Percentiles rank a stretch among this genome's conserved stretches.
Evolutionary conservation across 768 basidiomycete species (phyloP).

Genomic region (Podaxis sp.): DNA sequence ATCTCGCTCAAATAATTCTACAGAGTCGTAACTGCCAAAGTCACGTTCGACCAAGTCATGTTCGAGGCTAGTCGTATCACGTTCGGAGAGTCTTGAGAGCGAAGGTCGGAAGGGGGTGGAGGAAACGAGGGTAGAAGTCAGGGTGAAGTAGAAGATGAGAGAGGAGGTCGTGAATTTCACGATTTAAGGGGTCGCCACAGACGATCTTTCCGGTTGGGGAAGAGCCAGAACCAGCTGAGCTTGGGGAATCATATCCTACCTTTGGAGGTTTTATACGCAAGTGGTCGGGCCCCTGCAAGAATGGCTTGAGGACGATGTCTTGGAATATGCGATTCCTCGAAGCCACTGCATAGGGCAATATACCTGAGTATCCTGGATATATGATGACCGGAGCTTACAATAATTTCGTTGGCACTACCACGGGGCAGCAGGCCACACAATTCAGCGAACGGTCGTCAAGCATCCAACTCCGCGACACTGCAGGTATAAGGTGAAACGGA

Average conservation of each 20-base stretch:
- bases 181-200: background rate
- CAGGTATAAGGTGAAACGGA: no score
- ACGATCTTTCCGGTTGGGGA: background rate
- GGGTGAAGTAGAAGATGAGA: background rate
- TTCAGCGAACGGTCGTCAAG: no score
- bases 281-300: no score
- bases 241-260: background rate
- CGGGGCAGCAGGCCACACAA: no score
- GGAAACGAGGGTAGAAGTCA: background rate
- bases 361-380: no score
- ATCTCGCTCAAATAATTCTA: background rate
- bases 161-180: background rate
- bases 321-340: no score
- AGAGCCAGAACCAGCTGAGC: conserved; percentile 4
- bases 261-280: background rate
- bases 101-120: background rate
- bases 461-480: no score
- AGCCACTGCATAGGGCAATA: no score
- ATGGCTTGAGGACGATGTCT: no score
- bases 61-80: background rate
- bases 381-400: no score
- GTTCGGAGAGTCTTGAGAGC: background rate
- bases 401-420: no score
- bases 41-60: background rate
- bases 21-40: background rate